Base-by-base conservation (phyloP, 257 asterid species). In the Primulina tabacum region DNA sequence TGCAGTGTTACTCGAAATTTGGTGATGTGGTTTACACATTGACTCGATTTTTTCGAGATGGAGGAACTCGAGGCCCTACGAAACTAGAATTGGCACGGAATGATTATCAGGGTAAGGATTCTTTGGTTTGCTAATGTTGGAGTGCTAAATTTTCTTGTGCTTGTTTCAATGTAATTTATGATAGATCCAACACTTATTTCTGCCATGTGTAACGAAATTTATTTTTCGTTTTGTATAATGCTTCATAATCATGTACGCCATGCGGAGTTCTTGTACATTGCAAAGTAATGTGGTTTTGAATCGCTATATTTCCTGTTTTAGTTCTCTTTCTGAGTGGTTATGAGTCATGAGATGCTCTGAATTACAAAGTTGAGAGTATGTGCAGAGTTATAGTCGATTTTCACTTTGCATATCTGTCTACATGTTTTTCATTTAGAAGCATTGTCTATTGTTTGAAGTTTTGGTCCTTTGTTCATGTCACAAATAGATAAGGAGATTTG, bases 21-120 rank as follows among this genome's bases (percentile, higher is more conserved):
- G 99, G 99, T 70, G 97, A 94, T 70, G 83, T 89, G 62, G 95
- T 88, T 72, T 94, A 84, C 81, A 82, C 95, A 62, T 70, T 94
- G 84, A 89, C 96, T 62, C 96, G 88, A 26, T 94, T 93, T 76
- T 93, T 87, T 53, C 92, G 96, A 78, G 96, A 93, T 79, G 86
- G 80, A 59, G 81, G 84, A 59, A 60, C 69, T 62, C 69, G 70
- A 71, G 84, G 76, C 70, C 92, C 87, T 75, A 81, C 87, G 40
- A 93, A 87, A 82, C 79, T 77, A 70, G 88, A 86, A 79, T 59
- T 82, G 82, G 43, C 79, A 18, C 76, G 8, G 26, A 69, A 67
- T 60, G 79, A 75, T 35, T 76, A 75, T 65, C 81, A 77, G 76
- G 96, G 97, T 89, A 79, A 68, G 70, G 56, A 16, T 37, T 58